Conservation (phyloP, 345 rosid species). For the Pugionium cornutum region DNA sequence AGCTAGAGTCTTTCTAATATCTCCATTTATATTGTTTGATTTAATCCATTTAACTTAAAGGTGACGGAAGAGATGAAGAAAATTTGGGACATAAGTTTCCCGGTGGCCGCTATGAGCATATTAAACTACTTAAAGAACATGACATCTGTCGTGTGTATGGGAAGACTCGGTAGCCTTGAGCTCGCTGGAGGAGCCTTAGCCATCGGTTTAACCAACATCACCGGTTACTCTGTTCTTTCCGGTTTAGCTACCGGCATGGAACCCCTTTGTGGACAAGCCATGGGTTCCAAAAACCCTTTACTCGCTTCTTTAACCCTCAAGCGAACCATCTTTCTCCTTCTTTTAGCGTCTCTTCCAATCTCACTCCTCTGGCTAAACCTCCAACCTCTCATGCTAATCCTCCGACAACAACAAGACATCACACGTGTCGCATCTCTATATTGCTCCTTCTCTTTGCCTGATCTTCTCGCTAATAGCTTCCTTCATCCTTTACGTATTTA, state of each 20-base stretch:
- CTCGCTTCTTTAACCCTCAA: conserved; percentile 55
- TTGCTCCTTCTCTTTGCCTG: conserved; percentile 69
- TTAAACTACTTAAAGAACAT: conserved; percentile 70
- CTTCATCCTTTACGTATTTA: conserved; percentile 86
- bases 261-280: conserved; percentile 82
- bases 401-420: conserved; percentile 67
- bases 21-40: not conserved
- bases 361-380: conserved; percentile 68
- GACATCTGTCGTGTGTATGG: conserved; percentile 84
- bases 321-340: conserved; percentile 65
- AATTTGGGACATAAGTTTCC: conserved; percentile 65
- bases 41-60: conserved; percentile 37
- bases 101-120: conserved; percentile 72
- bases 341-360: conserved; percentile 64
- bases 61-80: conserved; percentile 72
- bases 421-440: conserved; percentile 66
- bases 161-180: conserved; percentile 83
- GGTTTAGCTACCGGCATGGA: conserved; percentile 96
- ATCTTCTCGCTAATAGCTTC: conserved; percentile 72
- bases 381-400: conserved; percentile 62
- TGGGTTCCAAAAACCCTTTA: conserved; percentile 65
- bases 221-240: conserved; percentile 85
- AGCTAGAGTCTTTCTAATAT: not conserved
- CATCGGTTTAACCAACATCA: conserved; percentile 87
- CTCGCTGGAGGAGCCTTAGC: conserved; percentile 94